Base-by-base conservation (phyloP, 495 filamentous ascomycete genomes). In the Trichoderma gamsii region DNA sequence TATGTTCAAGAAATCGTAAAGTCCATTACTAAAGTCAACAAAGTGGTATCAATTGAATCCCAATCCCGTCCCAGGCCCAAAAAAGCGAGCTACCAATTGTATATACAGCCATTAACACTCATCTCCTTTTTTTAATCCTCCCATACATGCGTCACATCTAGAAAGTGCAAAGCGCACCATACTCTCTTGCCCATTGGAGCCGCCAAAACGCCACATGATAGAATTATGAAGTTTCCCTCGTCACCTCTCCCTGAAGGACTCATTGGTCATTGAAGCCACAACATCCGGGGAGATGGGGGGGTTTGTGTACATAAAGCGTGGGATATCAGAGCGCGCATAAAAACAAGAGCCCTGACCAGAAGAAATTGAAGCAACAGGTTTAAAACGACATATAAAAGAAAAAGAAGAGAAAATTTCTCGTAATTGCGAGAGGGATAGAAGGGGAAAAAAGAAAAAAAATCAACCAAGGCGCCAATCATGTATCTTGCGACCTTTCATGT, bases 31-130 rank as follows among this genome's bases (percentile, higher is more conserved):
- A 29, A 25, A 61, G 15, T 18, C 21, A 29, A 61, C 21, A 61
- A 61, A 61, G 52, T 61, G 52, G 52, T 61, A 61, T 61, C 52
- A 61, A 61, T 61, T 61, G 52, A 8, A 61, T 29, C 52, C 52
- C 52, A 29, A 61, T 12, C 52, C 52, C 52, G 27, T 61, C 25
- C 52, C 21, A 61, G 52, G 23, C 21, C 11, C 52, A 29, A 61
- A 27, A 27, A 61, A 61, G 52, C 52, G 52, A 61, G 21, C 46
- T 51, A 21, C 52, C 52, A 16, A 11, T 29, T 29, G 52, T 61
- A 61, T 61, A 61, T 61, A 61, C 52, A 61, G 21, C 52, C 52
- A 61, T 61, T 29, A 61, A 29, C 52, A 61, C 52, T 4, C 52
- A 13, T 56, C 51, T 29, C 21, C 21, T 29, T 61, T 61, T 61